Base-by-base conservation (phyloP, 129 eudicot species). In the Ambrosia trifida region DNA sequence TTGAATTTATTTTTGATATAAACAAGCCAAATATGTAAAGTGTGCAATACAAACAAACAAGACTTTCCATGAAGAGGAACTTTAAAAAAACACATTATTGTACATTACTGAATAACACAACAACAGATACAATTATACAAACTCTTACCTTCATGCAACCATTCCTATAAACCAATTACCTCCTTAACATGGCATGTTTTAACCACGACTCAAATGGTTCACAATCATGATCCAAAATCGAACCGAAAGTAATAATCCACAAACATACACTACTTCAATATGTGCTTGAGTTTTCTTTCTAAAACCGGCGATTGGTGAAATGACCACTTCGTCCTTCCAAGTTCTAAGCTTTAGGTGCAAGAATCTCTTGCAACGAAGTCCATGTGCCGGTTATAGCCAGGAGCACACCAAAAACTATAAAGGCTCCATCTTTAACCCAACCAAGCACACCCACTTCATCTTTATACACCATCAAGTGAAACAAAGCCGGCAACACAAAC, bases 401-500 rank as follows among this genome's bases (percentile, higher is more conserved):
- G 63, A 76, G 11, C 56, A 79, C 49, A 28, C 98, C 98, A 51
- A 92, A 60, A 31, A 82, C 84, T 41, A 92, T 64, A 28, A 83
- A 68, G 7, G 76, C 81, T 53, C 75, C 84, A 81, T 92, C 95
- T 69, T 69, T 58, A 10, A 69, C 9, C 66, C 76, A 69, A 11
- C 75, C 85, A 30, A 35, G 28, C 85, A 79, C 58, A 20, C 89
- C 82, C 91, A 86, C 32, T 67, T 85, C 91, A 31, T 83, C 84
- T 82, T 74, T 93, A 76, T 51, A 75, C 69, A 77, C 89, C 66
- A 89, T 79, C 78, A 84, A 85, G 40, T 93, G 98, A 67, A 93
- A 93, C 81, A 89, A 74, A 44, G 95, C 80, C 62, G 98, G 98
- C 85, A 93, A 76, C 70, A 87, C 96, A 68, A 93, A 89, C 56